Conservation (phyloP, 2,329 filamentous ascomycete genomes). For the Daldinia sp. region DNA sequence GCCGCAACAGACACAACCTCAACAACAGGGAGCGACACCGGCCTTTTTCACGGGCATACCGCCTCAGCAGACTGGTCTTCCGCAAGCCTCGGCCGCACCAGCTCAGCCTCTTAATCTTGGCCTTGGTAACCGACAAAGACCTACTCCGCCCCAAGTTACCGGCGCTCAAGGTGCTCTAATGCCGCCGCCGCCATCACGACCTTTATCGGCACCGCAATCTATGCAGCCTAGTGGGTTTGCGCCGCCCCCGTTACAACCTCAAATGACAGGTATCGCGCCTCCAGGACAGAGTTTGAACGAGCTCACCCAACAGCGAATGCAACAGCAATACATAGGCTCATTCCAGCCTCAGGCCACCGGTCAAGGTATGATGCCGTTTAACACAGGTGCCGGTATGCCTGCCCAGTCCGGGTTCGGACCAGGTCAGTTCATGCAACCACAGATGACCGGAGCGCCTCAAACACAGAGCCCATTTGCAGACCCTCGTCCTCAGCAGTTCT, state of each 20-base stretch:
- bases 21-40: slow-evolving; percentile 67
- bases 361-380: slow-evolving; percentile 56
- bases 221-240: slow-evolving; percentile 79
- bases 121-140: slow-evolving; percentile 71
- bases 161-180: slow-evolving; percentile 74
- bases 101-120: slow-evolving; percentile 60
- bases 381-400: slow-evolving; percentile 53
- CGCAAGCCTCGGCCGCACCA: slow-evolving; percentile 54
- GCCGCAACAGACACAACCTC: slow-evolving; percentile 55
- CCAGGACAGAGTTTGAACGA: slow-evolving; percentile 83
- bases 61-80: slow-evolving; percentile 62
- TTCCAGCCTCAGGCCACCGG: slow-evolving; percentile 57
- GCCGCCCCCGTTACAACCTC: slow-evolving; percentile 81
- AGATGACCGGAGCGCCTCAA: slow-evolving; percentile 56
- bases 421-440: slow-evolving; percentile 60
- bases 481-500: slow-evolving; percentile 58
- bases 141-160: slow-evolving; percentile 73
- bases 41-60: slow-evolving; percentile 67
- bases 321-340: slow-evolving; percentile 66
- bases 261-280: slow-evolving; percentile 84
- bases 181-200: slow-evolving; percentile 78
- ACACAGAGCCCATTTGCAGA: slow-evolving; percentile 59
- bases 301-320: slow-evolving; percentile 73
- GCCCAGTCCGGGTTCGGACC: slow-evolving; percentile 55
- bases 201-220: slow-evolving; percentile 88